phyloP scores from a whole-genome alignment of 768 basidiomycete genomes.

The Royoungia palumana region DNA sequence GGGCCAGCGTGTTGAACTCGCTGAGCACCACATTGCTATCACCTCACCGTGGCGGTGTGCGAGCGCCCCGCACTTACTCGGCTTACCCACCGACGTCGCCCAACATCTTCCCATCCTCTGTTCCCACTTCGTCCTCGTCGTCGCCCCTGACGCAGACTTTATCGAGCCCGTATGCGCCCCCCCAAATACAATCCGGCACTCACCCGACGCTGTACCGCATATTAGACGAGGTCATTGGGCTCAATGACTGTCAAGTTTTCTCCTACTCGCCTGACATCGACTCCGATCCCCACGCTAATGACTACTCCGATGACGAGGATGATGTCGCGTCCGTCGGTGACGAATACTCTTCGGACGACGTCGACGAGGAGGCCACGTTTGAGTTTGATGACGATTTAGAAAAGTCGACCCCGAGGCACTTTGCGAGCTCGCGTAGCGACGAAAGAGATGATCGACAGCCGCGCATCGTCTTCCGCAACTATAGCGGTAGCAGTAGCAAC shows the following conservation, averaged over 20 bases:
- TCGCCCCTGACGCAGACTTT: slow-evolving; percentile 60
- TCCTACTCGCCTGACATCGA: slow-evolving; percentile 92
- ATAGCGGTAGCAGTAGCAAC: slow-evolving; percentile 36
- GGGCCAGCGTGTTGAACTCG: slow-evolving; percentile 75
- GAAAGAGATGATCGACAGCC: slow-evolving; percentile 3
- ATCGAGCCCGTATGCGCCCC: slow-evolving; percentile 64
- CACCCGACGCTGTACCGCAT: slow-evolving; percentile 86
- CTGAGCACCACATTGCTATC: slow-evolving; percentile 80
- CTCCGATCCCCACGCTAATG: slow-evolving; percentile 88
- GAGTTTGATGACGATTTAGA: slow-evolving; percentile 79
- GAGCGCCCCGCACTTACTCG: slow-evolving; percentile 78
- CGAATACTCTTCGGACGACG: slow-evolving; percentile 65
- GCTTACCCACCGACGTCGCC: slow-evolving; percentile 75
- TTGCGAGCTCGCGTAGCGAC: slow-evolving; percentile 9
- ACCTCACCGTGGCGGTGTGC: slow-evolving; percentile 62
- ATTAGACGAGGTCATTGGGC: slow-evolving; percentile 85
- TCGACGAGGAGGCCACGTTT: slow-evolving; percentile 72
- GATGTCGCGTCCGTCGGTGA: slow-evolving; percentile 64
- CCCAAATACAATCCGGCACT: slow-evolving; percentile 74
- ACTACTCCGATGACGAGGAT: slow-evolving; percentile 77
- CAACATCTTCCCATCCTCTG: slow-evolving; percentile 73
- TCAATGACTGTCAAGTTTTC: slow-evolving; percentile 93
- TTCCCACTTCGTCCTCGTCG: slow-evolving; percentile 65
- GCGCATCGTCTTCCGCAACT: slow-evolving; percentile 22
- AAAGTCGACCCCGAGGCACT: slow-evolving; percentile 32